Evolutionary conservation across 2,329 filamentous ascomycete genomes (phyloP), one percentile per base, ranked within the genome.

Genomic region (Colletotrichum lentis): DNA sequence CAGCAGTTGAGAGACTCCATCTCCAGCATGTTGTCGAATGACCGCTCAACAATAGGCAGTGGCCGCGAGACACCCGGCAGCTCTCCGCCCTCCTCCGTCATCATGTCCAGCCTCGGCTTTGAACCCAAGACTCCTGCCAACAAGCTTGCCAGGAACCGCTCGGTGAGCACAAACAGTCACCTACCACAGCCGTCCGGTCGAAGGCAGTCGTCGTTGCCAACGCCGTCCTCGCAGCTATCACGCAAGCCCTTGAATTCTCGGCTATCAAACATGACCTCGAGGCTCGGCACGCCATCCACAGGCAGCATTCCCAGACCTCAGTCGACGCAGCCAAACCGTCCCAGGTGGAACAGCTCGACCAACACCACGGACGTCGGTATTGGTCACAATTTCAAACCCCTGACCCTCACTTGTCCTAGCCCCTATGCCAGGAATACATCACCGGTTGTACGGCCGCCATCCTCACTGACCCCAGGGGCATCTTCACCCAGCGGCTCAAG

Each of bases 1-100:
- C 91, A 94, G 75, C 91, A 95, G 73, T 84, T 97, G 56, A 88
- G 95, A 54, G 95, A 98, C 77, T 97, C 95, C 0, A 91, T 98
- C 64, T 97, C 94, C 0, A 97, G 92, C 73, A 93, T 97, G 78
- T 83, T 97, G 3, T 96, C 93, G 2, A 92, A 92, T 72, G 93
- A 96, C 75, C 86, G 88, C 60, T 94, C 92, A 2, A 86, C 90
- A 2, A 80, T 87, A 11, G 89, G 85, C 70, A 95, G 92, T 73
- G 86, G 87, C 54, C 80, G 89, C 53, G 93, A 90, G 41, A 92
- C 90, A 0, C 90, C 90, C 0, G 88, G 89, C 53, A 92, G 88
- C 80, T 88, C 86, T 22, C 86, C 86, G 8, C 86, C 86, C 3
- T 88, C 86, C 4, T 89, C 86, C 0, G 84, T 88, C 61, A 84